phyloP scores from a whole-genome alignment of 345 rosid species.

The Streptanthus diversifolius region DNA sequence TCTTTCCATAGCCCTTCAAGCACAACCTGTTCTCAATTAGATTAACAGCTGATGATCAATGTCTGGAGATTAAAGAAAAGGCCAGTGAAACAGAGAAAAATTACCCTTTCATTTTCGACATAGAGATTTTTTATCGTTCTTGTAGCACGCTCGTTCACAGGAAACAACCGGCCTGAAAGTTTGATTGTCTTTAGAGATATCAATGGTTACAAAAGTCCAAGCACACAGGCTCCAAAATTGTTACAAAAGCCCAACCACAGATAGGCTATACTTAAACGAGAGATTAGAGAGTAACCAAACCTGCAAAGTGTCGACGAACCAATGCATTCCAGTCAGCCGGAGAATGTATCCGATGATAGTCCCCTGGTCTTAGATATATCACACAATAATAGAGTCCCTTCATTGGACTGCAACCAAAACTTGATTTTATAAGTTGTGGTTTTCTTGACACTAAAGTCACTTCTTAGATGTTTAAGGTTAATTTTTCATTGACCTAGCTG shows the following conservation, averaged over 20 bases:
- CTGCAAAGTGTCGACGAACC: constrained; percentile 88
- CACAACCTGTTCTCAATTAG: constrained; percentile 57
- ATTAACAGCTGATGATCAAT: constrained; percentile 13
- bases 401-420: constrained; percentile 56
- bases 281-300: constrained; percentile 36
- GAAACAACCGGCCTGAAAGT: constrained; percentile 60
- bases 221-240: background rate
- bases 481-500: constrained; percentile 44
- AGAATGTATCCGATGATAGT: constrained; percentile 91
- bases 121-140: constrained; percentile 87
- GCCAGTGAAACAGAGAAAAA: background rate
- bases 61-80: background rate
- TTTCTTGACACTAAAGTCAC: background rate
- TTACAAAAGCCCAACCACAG: background rate
- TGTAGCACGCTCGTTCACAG: constrained; percentile 81
- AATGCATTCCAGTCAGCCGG: constrained; percentile 87
- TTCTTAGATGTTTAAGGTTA: background rate
- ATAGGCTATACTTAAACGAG: background rate
- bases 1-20: constrained; percentile 89
- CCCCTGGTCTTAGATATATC: constrained; percentile 86
- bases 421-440: background rate
- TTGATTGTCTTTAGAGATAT: background rate
- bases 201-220: background rate
- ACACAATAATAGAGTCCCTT: constrained; percentile 95
- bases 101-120: constrained; percentile 97